Base-by-base conservation (phyloP, 371 early-diverging fungal genomes). In the Mortierella sp. region DNA sequence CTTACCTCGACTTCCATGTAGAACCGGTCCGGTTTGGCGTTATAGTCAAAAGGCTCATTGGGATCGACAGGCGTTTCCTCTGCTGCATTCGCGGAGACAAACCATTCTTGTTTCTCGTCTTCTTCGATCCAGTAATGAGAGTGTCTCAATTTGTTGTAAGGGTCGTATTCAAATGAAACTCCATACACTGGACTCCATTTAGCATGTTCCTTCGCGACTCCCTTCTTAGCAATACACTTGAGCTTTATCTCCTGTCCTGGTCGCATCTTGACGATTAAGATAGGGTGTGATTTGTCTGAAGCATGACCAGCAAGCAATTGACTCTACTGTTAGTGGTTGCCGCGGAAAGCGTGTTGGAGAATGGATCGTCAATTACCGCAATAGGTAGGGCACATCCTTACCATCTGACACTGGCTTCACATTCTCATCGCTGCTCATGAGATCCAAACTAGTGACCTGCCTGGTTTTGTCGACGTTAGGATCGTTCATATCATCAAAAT, bases 161-260 rank as follows among this genome's bases (percentile, higher is more conserved):
- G 96, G 78, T 99, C 99, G 71, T 99, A 99, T 72, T 97, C 97
- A 80, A 97, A 99, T 1, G 92, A 87, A 4, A 99, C 91, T 14
- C 93, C 98, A 61, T 93, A 87, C 30, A 95, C 94, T 30, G 99
- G 99, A 61, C 93, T 93, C 99, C 99, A 99, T 79, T 99, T 99
- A 27, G 99, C 94, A 82, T 99, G 99, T 64, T 96, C 97, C 80
- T 98, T 98, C 23, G 94, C 97, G 26, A 93, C 95, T 26, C 99
- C 99, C 82, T 95, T 95, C 71, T 93, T 93, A 14, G 94, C 95
- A 55, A 94, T 89, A 58, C 94, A 93, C 68, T 90, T 91, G 31
- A 98, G 79, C 54, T 93, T 91, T 46, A 99, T 56, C 68, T 94
- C 94, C 80, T 99, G 99, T 10, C 95, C 94, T 71, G 93, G 91